Base-by-base conservation (phyloP, 768 basidiomycete genomes). In the Russula virescens region DNA sequence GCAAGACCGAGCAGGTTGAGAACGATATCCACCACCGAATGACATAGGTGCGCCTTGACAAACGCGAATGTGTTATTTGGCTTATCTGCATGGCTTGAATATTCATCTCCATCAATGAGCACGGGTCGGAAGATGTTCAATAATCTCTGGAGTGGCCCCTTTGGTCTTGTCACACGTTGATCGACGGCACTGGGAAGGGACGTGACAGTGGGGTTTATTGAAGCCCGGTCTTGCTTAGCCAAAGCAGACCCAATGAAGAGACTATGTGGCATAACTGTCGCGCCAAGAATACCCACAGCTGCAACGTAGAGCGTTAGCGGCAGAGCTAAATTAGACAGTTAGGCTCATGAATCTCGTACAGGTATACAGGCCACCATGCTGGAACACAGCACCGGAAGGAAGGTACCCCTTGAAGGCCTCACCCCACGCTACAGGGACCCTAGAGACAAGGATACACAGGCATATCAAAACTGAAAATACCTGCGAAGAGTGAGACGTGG, bases 1-100 rank as follows among this genome's bases (percentile, higher is more conserved):
- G 95, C 94, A 69, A 96, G 85, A 0, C 90, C 88, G 34, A 96
- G 77, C 45, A 98, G 75, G 68, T 84, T 85, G 34, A 78, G 70
- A 25, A 84, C 80, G 16, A 94, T 77, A 69, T 95, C 89, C 56
- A 82, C 74, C 68, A 82, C 80, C 0, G 82, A 83, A 62, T 89
- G 86, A 62, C 80, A 80, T 28, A 91, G 73, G 71, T 91, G 89
- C 0, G 84, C 79, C 28, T 71, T 76, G 23, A 90, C 74, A 62
- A 89, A 86, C 40, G 69, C 70, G 18, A 81, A 74, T 0, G 79
- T 63, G 65, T 84, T 83, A 68, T 88, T 86, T 65, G 83, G 76
- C 66, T 79, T 74, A 40, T 89, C 83, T 1, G 59, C 56, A 46
- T 71, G 68, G 26, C 31, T 58, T 10, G 55, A n/a, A 10, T 47